Evolutionary conservation across 169 alveolate genomes (phyloP).

Genomic region (Plasmodium yoelii): DNA sequence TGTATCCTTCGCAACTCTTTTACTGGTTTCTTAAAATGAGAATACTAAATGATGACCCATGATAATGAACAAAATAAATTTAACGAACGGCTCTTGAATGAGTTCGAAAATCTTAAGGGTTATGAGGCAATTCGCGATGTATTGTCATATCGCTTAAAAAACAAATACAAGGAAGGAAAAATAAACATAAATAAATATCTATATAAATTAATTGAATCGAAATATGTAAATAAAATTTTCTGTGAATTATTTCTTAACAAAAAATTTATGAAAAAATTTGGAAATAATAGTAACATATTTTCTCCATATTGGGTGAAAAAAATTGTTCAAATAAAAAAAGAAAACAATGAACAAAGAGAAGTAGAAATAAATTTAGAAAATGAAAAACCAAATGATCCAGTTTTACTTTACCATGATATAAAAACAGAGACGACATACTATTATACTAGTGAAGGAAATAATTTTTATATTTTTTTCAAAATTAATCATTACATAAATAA

Average conservation of each 20-base stretch:
- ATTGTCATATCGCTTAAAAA: slow-evolving; percentile 2
- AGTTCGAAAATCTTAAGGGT: slow-evolving; percentile 24
- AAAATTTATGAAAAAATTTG: slow-evolving; percentile 19
- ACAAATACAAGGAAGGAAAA: slow-evolving; percentile 2
- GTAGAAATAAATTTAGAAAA: neutral
- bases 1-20: no score
- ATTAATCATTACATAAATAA: slow-evolving; percentile 52
- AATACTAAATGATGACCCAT: slow-evolving; percentile 8
- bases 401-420: neutral
- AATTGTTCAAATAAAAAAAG: slow-evolving; percentile 18
- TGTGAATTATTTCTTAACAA: slow-evolving; percentile 5
- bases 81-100: slow-evolving; percentile 12
- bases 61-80: slow-evolving; percentile 19
- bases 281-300: neutral
- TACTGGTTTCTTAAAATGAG: neutral
- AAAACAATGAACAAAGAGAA: neutral
- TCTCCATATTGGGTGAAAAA: slow-evolving; percentile 11
- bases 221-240: slow-evolving; percentile 37
- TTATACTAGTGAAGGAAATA: slow-evolving; percentile 7
- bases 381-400: no score
- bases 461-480: slow-evolving; percentile 52
- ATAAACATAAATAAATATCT: slow-evolving; percentile 27
- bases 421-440: slow-evolving; percentile 3
- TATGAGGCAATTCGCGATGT: slow-evolving; percentile 13
- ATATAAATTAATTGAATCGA: slow-evolving; percentile 38